Evolutionary conservation across 768 basidiomycete species (phyloP).

Genomic region (Russula griseocarnosa): DNA sequence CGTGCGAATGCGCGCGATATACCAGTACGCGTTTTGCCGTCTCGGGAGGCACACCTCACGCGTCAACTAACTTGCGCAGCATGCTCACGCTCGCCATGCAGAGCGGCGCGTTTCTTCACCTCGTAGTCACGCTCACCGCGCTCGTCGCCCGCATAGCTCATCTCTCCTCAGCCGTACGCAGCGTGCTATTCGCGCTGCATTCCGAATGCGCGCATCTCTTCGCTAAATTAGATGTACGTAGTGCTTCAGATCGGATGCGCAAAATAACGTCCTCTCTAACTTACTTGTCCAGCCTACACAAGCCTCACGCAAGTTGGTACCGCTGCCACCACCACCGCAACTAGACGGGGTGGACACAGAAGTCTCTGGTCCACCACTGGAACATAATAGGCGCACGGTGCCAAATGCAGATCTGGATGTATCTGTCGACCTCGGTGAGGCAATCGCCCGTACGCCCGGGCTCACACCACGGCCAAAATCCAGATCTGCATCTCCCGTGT

Average conservation of each 20-base stretch:
- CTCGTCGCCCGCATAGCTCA: conserved; percentile 52
- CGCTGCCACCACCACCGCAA: not conserved
- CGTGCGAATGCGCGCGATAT: conserved; percentile 47
- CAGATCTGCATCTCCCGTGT: not conserved
- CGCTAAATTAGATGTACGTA: conserved; percentile 18
- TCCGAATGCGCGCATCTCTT: conserved; percentile 13
- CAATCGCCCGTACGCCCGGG: not conserved
- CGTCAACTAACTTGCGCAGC: conserved; percentile 36
- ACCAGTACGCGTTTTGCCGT: conserved; percentile 40
- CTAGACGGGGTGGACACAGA: not conserved
- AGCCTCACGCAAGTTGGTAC: not conserved
- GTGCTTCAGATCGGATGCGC: not conserved
- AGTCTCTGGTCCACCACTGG: not conserved
- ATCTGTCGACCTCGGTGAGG: conserved; percentile 18
- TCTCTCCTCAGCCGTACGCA: conserved; percentile 9
- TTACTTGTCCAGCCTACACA: conserved; percentile 5
- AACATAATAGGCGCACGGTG: not conserved
- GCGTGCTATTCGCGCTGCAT: conserved; percentile 9
- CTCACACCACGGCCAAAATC: not conserved
- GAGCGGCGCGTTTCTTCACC: conserved; percentile 67
- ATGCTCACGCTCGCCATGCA: conserved; percentile 62
- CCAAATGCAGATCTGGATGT: conserved; percentile 10
- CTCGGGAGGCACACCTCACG: not conserved
- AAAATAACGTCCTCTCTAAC: not conserved
- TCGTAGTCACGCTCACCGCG: conserved; percentile 58